Evolutionary conservation across 441 rosid species (phyloP), one percentile per base, ranked within the genome.

Genomic region (Eutrema salsugineum): DNA sequence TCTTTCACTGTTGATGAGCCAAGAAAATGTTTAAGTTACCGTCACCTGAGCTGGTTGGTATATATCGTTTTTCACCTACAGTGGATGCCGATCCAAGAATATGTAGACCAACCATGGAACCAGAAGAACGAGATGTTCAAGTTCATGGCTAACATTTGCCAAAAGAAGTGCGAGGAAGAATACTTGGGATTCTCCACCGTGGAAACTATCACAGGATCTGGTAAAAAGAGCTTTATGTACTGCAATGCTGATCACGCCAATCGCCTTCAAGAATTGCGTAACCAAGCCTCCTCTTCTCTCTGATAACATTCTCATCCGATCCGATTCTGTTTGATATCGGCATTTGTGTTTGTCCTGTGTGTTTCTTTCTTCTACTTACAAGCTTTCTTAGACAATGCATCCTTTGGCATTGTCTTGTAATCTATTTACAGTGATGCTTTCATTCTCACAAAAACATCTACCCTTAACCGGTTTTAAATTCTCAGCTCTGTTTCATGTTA

Each of bases 61-160:
- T 63, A 44, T 70, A 43, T 64, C 17, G 32, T 63, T 8, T 56
- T 55, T 4, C n/a, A n/a, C n/a, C 67, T 6, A 22, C 78, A 91
- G 93, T 91, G 97, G 93, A 91, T 91, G 91, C 70, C 81, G 3
- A 57, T 86, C 9, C 77, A 83, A 39, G 90, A 86, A 3, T 89
- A 85, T 51, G 87, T 82, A 50, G 67, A 70, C 2, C 96, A 91
- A 38, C 77, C 80, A 1, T 88, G 72, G 56, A 68, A 85, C 57
- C 46, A 63, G 42, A 2, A 66, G 11, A 75, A 86, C 39, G 66
- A 71, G 63, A 49, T 70, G 63, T 89, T 91, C 76, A 66, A 71
- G 42, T 51, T 48, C 60, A 66, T 86, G 39, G 91, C 89, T n/a
- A 47, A 85, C 63, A 73, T 91, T 33, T 91, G 97, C 82, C 65